Base-by-base conservation (phyloP, 2,329 filamentous ascomycete species). In the Rhytidhysteron rufulum region DNA sequence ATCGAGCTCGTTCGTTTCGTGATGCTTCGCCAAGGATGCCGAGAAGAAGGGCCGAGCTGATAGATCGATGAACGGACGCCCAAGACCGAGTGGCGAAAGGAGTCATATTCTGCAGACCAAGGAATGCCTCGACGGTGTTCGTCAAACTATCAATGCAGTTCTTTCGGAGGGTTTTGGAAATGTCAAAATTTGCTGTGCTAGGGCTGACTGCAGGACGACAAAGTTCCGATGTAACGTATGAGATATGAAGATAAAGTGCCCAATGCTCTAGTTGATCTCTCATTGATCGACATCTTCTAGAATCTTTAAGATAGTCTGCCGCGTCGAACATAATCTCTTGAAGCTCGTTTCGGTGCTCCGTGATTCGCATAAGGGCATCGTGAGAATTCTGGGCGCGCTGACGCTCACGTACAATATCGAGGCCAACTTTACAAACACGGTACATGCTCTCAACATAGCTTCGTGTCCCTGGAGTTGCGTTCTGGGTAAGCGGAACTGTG, bases 221-320 rank as follows among this genome's bases (percentile, higher is more conserved):
- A 22, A 82, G 72, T 60, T 82, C 79, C 4, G 79, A 81, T 17
- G 74, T 74, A 43, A 80, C 74, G 57, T 82, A 83, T 6, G 77
- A 80, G 16, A 76, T 75, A 54, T 83, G 79, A 4, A 83, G 62
- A 51, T 80, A 80, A 4, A 82, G 56, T 0, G 75, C 77, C 59
- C 79, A 77, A 44, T 80, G 74, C 55, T 83, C 76, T 2, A 82
- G 60, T 45, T 79, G 78, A 46, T 82, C 72, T 31, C 66, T 61
- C 47, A 70, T 67, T 0, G 69, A 68, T 6, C 62, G 63, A 48
- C 72, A 75, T 57, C 70, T 52, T 50, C 70, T 38, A 33, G 71
- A 71, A 41, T 81, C 77, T 41, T 78, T 75, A 13, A 83, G 63
- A 49, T 80, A 74, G 13, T 77, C 74, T 21, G 71, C 71, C 5